Evolutionary conservation across 148 eudicot genomes (phyloP), one percentile per base, ranked within the genome.

Genomic region (Salicornia ramosissima): DNA sequence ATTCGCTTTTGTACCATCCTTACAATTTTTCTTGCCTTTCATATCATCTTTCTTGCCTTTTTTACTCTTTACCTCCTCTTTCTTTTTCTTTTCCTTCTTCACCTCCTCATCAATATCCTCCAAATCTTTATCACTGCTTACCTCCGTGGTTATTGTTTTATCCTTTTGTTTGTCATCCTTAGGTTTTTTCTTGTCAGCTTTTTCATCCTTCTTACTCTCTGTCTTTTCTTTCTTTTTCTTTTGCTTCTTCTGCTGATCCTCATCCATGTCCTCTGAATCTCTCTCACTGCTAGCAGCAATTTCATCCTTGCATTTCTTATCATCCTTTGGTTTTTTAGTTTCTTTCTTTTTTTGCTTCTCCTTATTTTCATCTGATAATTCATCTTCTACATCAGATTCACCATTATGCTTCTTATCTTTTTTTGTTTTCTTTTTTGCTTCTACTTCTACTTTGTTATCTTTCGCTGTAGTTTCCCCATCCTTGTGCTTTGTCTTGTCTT

Each of bases 1-100:
- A 30, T 65, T 65, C 36, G 49, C 16, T 52, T 78, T 74, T n/a
- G n/a, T n/a, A n/a, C n/a, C n/a, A n/a, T n/a, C n/a, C 58, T 68
- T 31, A 33, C 52, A 71, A 34, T 67, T 70, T 52, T 81, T 72
- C 46, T 71, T 60, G 4, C 8, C 40, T 36, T 36, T 36, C 40
- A 8, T 83, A 26, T 75, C 80, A n/a, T 77, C 85, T 67, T 74
- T 78, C 52, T 63, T 80, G 28, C 71, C 79, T 74, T 80, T 83
- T 25, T 71, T 73, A 55, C 74, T 69, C 51, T 83, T 81, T 33
- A 42, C 73, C 57, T 81, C 81, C 78, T 79, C 72, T 43, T 69
- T 71, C 71, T 66, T 69, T 13, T 78, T 73, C 11, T 70, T 67
- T 6, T 73, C 73, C 77, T 77, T 73, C 19, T 52, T 40, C n/a